Base-by-base conservation (phyloP, 176 grass and related monocot genomes). In the Neostapfia colusana region DNA sequence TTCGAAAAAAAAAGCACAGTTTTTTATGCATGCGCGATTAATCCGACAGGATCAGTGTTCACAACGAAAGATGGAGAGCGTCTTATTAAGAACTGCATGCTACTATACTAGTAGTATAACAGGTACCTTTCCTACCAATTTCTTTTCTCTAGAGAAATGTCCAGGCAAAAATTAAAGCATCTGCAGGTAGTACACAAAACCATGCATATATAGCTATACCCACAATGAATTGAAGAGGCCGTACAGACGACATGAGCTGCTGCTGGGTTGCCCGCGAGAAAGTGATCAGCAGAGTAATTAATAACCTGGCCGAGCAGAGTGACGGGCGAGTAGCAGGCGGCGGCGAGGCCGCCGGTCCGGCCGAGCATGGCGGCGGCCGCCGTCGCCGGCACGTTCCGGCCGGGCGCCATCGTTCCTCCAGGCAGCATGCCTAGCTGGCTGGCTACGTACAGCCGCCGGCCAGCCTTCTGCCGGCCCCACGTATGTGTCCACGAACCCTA, bases 231-330 rank as follows among this genome's bases (percentile, higher is more conserved):
- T 41, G 35, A 66, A 58, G 67, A 77, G 25, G 17, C n/a, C n/a
- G n/a, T 48, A 57, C 36, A 24, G 27, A 81, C 3, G 1, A 31
- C 31, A 14, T 5, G 13, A 14, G 13, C 4, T 13, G n/a, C n/a
- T n/a, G n/a, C n/a, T n/a, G n/a, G 45, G 13, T 15, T 48, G 45
- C 45, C 45, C 45, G n/a, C n/a, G n/a, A 48, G 35, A 3, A 3
- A 11, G 38, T 10, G 43, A 16, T 38, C 10, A 58, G 25, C 3
- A 54, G 51, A n/a, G n/a, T n/a, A n/a, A n/a, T 9, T 23, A n/a
- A n/a, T 54, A 54, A 87, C 95, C 89, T 99, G 92, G 58, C 95
- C 85, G 57, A 99, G n/a, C n/a, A n/a, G 82, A 23, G 89, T 87
- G 16, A 89, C 70, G 7, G 85, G 55, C 55, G 55, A 83, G 59